Evolutionary conservation across 345 rosid species (phyloP), one percentile per base, ranked within the genome.

Genomic region (Odontarrhena argentea): DNA sequence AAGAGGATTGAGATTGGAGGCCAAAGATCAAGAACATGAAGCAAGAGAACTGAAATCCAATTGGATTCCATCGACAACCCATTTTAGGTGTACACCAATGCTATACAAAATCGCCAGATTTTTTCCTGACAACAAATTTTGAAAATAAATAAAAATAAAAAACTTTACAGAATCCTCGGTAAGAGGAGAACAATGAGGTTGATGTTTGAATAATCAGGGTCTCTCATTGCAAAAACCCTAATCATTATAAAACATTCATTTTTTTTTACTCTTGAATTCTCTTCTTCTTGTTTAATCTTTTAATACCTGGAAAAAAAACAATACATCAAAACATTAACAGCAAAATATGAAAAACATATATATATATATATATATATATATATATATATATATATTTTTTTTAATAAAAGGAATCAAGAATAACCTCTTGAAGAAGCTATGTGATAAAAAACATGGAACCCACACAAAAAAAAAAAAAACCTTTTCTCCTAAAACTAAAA

Each of bases 21-120:
- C 64, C 53, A 42, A 80, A 47, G 66, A 82, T 73, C 62, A 84
- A 78, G 73, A 83, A 73, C 71, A 82, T 67, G 65, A 80, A 76
- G 77, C 74, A 77, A 37, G 82, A 79, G 60, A 84, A 76, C 41
- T 79, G 86, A 83, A 82, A 82, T 65, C 84, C 83, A 65, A 67
- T 63, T 24, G 85, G 82, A 69, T 79, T 85, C 96, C 96, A 85
- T 86, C 86, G 81, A 78, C 69, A 84, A 76, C 84, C 87, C 98
- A 89, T 87, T 78, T 78, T 74, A 57, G 74, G 71, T 67, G 68
- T 36, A 71, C 72, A 74, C 53, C 70, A 76, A 70, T 60, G 60
- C 83, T 75, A 70, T 74, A 64, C 74, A 77, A 79, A 79, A 82
- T 79, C 84, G 91, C 96, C 95, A 85, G 91, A 76, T 83, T 82